These are phyloP conservation scores for Globisporangium sylvaticum DNA, from an alignment of 352 stramenopile species.

Conservation along the genomic window DNA sequence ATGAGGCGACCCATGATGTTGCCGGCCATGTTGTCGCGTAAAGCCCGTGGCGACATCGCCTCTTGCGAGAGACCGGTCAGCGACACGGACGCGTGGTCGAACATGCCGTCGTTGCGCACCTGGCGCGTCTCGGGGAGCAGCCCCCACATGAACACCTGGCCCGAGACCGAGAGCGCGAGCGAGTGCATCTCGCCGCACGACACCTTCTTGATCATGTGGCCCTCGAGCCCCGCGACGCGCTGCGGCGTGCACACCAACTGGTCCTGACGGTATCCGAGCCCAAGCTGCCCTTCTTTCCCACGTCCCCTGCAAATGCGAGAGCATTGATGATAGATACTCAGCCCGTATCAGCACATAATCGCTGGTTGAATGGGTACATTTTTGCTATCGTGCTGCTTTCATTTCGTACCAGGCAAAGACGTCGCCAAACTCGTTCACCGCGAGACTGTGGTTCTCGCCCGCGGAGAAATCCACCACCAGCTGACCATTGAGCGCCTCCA, in stretches of 20 bases:
- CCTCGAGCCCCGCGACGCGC: constrained; percentile 47
- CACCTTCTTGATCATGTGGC: constrained; percentile 61
- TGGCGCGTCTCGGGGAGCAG: constrained; percentile 57
- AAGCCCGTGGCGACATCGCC: constrained; percentile 15
- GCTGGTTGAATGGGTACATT: neutral
- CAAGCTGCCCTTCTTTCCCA: constrained; percentile 66
- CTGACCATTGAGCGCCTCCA: constrained; percentile 49
- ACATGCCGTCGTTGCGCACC: constrained; percentile 37
- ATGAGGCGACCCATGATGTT: constrained; percentile 61
- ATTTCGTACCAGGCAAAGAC: constrained; percentile 62
- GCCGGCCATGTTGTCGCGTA: constrained; percentile 32
- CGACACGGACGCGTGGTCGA: constrained; percentile 53
- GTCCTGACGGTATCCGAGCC: constrained; percentile 35
- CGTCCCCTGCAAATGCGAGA: constrained; percentile 35
- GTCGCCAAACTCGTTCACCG: constrained; percentile 77
- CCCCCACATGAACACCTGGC: constrained; percentile 77
- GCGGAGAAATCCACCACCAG: constrained; percentile 72
- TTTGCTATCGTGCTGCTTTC: neutral
- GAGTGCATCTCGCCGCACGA: constrained; percentile 78
- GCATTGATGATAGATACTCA: neutral
- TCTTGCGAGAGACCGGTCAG: constrained; percentile 48
- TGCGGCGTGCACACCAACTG: constrained; percentile 32
- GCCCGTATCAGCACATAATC: neutral
- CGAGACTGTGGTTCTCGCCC: constrained; percentile 69
- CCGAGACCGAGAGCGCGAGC: constrained; percentile 46